These are phyloP conservation scores for Sporothrix protearum DNA, from an alignment of 2,329 filamentous ascomycete species.

Conservation along the genomic window DNA sequence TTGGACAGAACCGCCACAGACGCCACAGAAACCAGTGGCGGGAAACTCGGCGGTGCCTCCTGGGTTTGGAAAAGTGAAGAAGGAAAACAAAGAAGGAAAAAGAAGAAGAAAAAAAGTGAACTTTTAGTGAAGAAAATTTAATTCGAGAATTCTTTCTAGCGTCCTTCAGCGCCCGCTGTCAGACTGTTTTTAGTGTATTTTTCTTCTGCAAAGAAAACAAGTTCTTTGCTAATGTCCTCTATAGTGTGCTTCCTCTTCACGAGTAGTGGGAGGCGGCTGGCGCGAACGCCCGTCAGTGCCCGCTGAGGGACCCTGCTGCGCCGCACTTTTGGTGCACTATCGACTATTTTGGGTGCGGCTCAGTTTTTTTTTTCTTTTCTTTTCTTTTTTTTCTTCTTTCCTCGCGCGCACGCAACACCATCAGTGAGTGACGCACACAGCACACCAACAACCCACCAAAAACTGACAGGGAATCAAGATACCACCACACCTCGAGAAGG, in stretches of 20 bases:
- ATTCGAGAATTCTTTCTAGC: not conserved
- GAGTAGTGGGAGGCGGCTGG: not conserved
- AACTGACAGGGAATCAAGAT: not conserved
- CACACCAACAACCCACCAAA: not conserved
- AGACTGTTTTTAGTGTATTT: not conserved
- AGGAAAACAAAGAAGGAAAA: not conserved
- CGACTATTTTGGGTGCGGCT: not conserved
- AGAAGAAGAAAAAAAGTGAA: too few relatives aligned
- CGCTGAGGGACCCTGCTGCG: slow-evolving; percentile 5
- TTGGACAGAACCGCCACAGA: not conserved
- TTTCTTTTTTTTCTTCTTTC: too few relatives aligned
- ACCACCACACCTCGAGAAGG: not conserved
- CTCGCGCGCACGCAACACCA: slow-evolving; percentile 4
- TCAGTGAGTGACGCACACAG: slow-evolving; percentile 13
- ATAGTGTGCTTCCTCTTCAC: too few relatives aligned
- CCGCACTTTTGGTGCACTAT: not conserved
- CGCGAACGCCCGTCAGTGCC: not conserved
- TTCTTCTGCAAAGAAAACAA: not conserved
- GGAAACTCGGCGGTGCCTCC: not conserved
- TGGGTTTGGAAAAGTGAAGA: too few relatives aligned
- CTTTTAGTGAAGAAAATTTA: not conserved
- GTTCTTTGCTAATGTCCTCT: not conserved
- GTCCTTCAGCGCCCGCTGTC: not conserved
- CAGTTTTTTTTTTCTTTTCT: too few relatives aligned
- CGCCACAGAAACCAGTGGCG: not conserved